These are phyloP conservation scores for Lindgomyces ingoldianus DNA, from an alignment of 495 filamentous ascomycete genomes.

Conservation along the genomic window DNA sequence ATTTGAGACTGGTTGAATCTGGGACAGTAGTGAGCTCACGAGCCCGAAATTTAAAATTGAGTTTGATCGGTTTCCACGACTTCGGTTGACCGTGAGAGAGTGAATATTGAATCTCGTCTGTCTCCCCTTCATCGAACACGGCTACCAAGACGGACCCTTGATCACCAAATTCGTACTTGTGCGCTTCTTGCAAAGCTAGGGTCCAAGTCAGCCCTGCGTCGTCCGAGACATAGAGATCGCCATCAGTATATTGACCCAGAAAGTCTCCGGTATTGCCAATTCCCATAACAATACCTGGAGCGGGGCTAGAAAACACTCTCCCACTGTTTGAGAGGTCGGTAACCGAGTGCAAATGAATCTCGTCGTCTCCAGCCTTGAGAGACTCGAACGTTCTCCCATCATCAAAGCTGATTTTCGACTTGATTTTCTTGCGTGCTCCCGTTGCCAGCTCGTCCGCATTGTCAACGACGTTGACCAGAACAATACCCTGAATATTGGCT, in stretches of 20 bases:
- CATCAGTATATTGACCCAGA: constrained; percentile 65
- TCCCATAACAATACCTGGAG: constrained; percentile 89
- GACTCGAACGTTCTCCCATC: constrained; percentile 78
- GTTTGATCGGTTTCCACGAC: constrained; percentile 64
- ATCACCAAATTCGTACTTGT: constrained; percentile 94
- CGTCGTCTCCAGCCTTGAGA: constrained; percentile 57
- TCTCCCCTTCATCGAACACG: constrained; percentile 63
- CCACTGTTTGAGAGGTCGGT: constrained; percentile 77
- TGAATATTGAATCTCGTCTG: constrained; percentile 74
- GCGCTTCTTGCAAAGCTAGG: constrained; percentile 70
- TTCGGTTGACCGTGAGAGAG: constrained; percentile 75
- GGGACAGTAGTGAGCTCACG: constrained; percentile 77
- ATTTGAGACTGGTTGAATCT: constrained; percentile 88
- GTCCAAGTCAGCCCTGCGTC: constrained; percentile 87
- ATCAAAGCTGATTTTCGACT: constrained; percentile 86
- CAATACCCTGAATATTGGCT: constrained; percentile 82
- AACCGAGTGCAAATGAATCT: constrained; percentile 86
- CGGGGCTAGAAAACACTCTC: constrained; percentile 88
- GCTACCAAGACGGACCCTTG: constrained; percentile 86
- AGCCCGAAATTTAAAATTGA: constrained; percentile 62
- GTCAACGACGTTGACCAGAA: constrained; percentile 83
- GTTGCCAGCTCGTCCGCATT: constrained; percentile 76
- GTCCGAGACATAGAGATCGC: constrained; percentile 83
- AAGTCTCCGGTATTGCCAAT: constrained; percentile 81
- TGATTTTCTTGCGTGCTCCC: constrained; percentile 62